These are phyloP conservation scores for Saccharomyces paradoxus DNA, from an alignment of 805 yeast species.

Conservation along the genomic window DNA sequence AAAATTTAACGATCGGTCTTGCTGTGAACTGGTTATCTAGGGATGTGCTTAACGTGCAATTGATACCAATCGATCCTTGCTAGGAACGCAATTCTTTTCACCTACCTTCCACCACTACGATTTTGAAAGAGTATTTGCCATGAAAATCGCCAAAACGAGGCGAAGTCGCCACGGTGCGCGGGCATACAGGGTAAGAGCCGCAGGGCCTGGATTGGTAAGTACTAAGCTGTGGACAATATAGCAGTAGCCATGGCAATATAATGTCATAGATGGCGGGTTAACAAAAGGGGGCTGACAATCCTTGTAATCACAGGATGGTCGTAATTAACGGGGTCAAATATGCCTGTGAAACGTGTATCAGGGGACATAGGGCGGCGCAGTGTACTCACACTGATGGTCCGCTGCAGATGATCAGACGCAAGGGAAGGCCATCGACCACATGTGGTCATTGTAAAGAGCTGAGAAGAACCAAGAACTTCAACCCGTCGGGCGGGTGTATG, in stretches of 20 bases:
- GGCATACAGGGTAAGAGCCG: neutral
- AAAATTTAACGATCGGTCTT: neutral
- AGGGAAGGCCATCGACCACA: conserved; percentile 91
- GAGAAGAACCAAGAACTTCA: conserved; percentile 57
- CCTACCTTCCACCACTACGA: neutral
- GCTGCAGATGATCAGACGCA: conserved; percentile 83
- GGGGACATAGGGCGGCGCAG: conserved; percentile 91
- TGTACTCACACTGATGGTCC: conserved; percentile 90
- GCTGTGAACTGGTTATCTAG: neutral
- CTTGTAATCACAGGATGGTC: conserved; percentile 47
- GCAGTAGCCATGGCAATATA: neutral
- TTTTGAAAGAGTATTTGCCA: neutral
- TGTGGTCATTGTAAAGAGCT: conserved; percentile 79
- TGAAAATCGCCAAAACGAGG: neutral
- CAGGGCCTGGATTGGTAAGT: neutral
- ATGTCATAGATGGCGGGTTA: neutral
- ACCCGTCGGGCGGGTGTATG: conserved; percentile 31
- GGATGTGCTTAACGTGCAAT: neutral
- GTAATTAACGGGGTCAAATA: conserved; percentile 83
- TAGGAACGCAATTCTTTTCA: neutral
- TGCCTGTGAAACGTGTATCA: conserved; percentile 91
- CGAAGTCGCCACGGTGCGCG: neutral
- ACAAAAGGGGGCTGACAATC: neutral
- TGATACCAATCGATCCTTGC: neutral
- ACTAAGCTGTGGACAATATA: neutral